Base-by-base conservation (phyloP, 352 stramenopile species). In the Phytophthora idaei region DNA sequence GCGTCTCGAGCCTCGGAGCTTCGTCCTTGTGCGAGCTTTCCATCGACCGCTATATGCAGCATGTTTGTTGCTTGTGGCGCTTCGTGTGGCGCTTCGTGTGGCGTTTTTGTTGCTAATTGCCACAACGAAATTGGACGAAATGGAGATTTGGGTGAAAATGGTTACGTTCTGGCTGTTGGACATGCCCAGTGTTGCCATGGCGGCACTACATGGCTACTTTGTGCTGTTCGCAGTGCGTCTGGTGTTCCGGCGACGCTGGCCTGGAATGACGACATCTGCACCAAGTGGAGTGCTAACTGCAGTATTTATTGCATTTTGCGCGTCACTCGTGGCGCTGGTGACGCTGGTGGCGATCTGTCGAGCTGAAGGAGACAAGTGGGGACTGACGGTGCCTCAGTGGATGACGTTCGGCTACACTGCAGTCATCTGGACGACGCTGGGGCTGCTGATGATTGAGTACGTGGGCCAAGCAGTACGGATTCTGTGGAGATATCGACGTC, bases 101-200 rank as follows among this genome's bases (percentile, higher is more conserved):
- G 45, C 28, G 5, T 76, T 79, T 46, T 73, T 72, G 29, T 28
- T 49, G 10, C 15, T 80, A 4, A 57, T 27, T 36, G 36, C 45
- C 44, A 48, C 27, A 34, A 31, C 45, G 45, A 29, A 54, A 21
- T 2, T 31, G 29, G 17, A 63, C 5, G 0, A 51, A 2, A 58
- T 34, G 42, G 37, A 44, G 8, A 3, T 54, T 36, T 12, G 7
- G 27, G 17, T 52, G 9, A 67, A 59, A 59, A 11, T 70, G 32
- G 39, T 44, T 12, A 66, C 58, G 37, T 83, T 73, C 27, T 80
- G 69, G 69, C 56, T 83, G 56, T 42, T 80, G 49, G 69, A 79
- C 39, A 64, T 75, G 59, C 69, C 75, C 12, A 75, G 55, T 50
- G 72, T 73, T 34, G 64, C 56, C 25, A 46, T 75, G 32, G 50